Base-by-base conservation (phyloP, 257 asterid species). In the Nicotiana noctiflora region DNA sequence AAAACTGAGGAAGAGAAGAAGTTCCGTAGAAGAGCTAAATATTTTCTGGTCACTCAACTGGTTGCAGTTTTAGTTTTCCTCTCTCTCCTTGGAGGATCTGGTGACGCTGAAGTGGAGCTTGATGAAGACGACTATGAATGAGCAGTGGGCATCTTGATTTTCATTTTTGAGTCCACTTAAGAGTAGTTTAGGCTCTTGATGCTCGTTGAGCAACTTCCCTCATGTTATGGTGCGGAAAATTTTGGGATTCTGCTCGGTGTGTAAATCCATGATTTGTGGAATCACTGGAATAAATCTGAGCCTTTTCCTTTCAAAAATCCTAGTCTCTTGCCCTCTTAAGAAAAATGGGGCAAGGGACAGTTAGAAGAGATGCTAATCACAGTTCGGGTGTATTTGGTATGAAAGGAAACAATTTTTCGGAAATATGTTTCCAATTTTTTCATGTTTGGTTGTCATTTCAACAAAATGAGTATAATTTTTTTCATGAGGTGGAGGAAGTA, bases 1-100 rank as follows among this genome's bases (percentile, higher is more conserved):
- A 94, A 89, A 87, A 92, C 95, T 0, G 95, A 90, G 89, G 98
- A 96, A 87, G 99, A 96, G 89, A 96, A 91, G 83, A 94, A 92
- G 85, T 91, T 94, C 81, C 86, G 80, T 84, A 88, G 91, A 86
- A 88, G 97, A 85, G 96, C 97, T 14, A 96, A 92, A 82, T 93
- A 92, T 86, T 94, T 96, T 88, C 87, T 96, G 81, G 95, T 86
- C 49, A 91, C 98, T 75, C 98, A 95, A 77, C 70, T 90, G 76
- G 95, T 95, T 75, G 95, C 97, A 3, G 87, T 94, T 81, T 64
- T 93, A 78, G 85, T 93, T 83, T 95, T 93, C 89, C 92, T 95
- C 70, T 87, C 99, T 66, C 75, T 95, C 59, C 84, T 90, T 34
- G 89, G 93, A 74, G 96, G 97, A 83, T 90, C 92, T 29, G 82